Conservation (phyloP, 768 basidiomycete species). For the Candolleomyces eurysporus region DNA sequence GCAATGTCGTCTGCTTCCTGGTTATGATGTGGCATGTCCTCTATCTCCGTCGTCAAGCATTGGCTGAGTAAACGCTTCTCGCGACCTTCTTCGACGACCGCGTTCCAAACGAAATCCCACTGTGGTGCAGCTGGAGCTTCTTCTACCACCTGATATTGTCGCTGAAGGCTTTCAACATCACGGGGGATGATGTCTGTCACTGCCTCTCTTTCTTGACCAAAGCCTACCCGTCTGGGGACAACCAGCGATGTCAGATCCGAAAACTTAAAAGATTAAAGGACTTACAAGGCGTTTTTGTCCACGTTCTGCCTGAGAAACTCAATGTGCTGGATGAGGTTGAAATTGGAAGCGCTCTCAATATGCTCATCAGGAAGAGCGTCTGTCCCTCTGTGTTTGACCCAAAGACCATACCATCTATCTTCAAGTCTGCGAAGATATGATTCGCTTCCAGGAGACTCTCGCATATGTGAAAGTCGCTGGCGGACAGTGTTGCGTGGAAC, state of each 20-base stretch:
- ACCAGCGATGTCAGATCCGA: conserved; percentile 14
- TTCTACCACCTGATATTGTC: conserved; percentile 52
- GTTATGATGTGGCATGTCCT: conserved; percentile 32
- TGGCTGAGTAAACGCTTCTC: conserved; percentile 65
- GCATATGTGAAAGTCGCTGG: conserved; percentile 59
- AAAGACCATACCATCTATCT: conserved; percentile 78
- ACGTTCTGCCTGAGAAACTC: conserved; percentile 77
- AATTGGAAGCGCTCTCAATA: conserved; percentile 63
- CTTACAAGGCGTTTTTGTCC: conserved; percentile 86
- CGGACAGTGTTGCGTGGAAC: conserved; percentile 73
- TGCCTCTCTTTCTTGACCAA: conserved; percentile 43
- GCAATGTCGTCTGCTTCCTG: conserved; percentile 38
- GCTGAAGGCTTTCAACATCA: conserved; percentile 41
- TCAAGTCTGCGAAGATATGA: conserved; percentile 78
- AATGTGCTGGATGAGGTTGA: conserved; percentile 79
- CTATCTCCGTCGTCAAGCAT: conserved; percentile 46
- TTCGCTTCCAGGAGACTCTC: conserved; percentile 62
- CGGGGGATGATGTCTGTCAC: conserved; percentile 35
- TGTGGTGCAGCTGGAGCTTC: conserved; percentile 37
- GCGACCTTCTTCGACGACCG: conserved; percentile 68
- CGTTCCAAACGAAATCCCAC: conserved; percentile 78
- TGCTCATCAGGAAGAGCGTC: conserved; percentile 69
- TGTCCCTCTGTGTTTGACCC: conserved; percentile 70
- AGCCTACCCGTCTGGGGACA: conserved; percentile 58
- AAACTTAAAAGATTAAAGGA: conserved; percentile 13